Conservation (phyloP, 345 rosid genomes). For the Pseudoturritis turrita region DNA sequence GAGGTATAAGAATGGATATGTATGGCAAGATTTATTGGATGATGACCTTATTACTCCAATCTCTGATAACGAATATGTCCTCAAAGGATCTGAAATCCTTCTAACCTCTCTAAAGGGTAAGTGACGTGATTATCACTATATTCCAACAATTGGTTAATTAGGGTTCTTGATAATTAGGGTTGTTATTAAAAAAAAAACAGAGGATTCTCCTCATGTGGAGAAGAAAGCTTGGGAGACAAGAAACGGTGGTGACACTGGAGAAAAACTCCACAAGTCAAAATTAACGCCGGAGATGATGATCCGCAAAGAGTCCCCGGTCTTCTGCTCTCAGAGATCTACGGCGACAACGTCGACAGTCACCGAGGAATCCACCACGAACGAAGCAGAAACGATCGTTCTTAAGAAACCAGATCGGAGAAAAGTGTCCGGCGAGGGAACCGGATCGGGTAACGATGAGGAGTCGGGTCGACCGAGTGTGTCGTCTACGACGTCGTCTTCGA, state of each 20-base stretch:
- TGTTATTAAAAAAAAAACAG: constrained; percentile 24
- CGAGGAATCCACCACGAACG: constrained; percentile 32
- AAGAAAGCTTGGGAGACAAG: constrained; percentile 18
- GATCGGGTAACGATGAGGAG: constrained; percentile 1
- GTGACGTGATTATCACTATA: not conserved
- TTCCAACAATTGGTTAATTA: not conserved
- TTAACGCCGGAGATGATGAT: not conserved
- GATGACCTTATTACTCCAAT: constrained; percentile 74
- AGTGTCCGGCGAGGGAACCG: not conserved
- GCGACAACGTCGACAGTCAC: constrained; percentile 32
- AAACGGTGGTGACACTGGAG: constrained; percentile 5
- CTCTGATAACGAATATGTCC: constrained; percentile 66
- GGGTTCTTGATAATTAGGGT: not conserved
- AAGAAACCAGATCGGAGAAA: constrained; percentile 1
- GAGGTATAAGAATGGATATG: constrained; percentile 60
- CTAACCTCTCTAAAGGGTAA: constrained; percentile 25
- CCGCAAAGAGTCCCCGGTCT: constrained; percentile 33
- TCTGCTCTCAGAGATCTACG: constrained; percentile 36
- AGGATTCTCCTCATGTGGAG: constrained; percentile 7
- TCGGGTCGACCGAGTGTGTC: constrained; percentile 19
- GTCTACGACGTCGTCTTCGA: constrained; percentile 30
- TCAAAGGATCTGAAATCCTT: constrained; percentile 60
- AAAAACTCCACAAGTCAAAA: constrained; percentile 5
- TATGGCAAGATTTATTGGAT: constrained; percentile 77
- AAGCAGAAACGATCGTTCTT: constrained; percentile 15